Conservation (phyloP, 23 red algal species). For the Gracilariopsis chorda region DNA sequence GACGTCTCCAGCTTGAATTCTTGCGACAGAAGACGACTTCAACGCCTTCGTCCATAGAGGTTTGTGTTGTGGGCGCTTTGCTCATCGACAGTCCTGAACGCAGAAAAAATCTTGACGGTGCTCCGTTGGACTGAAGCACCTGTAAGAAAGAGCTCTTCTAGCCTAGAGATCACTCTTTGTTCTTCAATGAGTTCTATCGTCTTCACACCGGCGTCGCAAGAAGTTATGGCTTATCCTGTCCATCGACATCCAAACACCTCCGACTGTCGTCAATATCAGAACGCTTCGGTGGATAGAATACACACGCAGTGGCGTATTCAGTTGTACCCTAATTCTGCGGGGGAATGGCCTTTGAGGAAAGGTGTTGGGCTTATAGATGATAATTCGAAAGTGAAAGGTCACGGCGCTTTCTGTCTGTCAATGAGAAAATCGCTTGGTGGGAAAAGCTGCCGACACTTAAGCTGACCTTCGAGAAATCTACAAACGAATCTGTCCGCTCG, state of each 20-base stretch:
- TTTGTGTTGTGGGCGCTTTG: neutral
- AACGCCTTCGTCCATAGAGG: neutral
- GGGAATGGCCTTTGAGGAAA: no score
- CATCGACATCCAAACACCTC: neutral
- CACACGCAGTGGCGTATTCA: no score
- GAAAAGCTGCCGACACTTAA: no score
- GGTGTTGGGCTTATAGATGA: neutral
- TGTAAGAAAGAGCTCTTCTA: neutral
- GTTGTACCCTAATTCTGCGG: no score
- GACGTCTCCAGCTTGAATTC: neutral
- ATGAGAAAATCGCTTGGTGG: no score
- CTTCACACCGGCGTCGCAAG: no score
- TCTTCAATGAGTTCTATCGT: neutral
- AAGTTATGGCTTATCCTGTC: no score
- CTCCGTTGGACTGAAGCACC: neutral
- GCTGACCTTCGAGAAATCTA: no score
- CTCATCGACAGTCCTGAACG: neutral
- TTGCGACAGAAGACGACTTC: constrained; percentile 11
- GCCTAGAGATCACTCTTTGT: neutral
- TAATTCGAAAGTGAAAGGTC: constrained; percentile 16
- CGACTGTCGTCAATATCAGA: no score
- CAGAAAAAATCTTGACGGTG: neutral
- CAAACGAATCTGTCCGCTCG: no score
- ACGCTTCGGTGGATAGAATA: neutral
- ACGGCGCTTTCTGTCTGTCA: neutral